Evolutionary conservation across 192 early-diverging fungal genomes (phyloP), one percentile per base, ranked within the genome.

Genomic region (Coemansia umbellata): DNA sequence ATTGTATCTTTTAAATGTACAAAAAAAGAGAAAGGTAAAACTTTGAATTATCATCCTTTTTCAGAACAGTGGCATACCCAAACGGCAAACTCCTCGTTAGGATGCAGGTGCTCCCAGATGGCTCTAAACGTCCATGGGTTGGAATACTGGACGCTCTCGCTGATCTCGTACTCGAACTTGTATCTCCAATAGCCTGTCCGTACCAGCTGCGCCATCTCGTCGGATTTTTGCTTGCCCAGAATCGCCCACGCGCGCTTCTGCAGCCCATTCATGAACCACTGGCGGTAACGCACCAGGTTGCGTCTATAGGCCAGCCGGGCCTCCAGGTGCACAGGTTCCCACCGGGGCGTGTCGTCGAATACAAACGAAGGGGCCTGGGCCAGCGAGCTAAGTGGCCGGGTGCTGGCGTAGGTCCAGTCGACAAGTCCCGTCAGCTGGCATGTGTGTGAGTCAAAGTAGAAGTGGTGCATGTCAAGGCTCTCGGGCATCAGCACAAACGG

Each of bases 81-180:
- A 28, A 74, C 41, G 21, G 70, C 45, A 58, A 66, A 74, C 33
- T 66, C 63, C 0, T 66, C 31, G 14, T 49, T 14, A 0, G 58
- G 58, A 33, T 66, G 42, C 10, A 54, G 3, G 22, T 66, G 55
- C 37, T 74, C 58, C 63, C 70, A 66, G 9, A 74, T 43, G 8
- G 70, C 70, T 5, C 70, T 41, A 31, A 74, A 74, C n/a, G 63
- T 36, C 70, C 70, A 74, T 11, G 70, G 70, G 21, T 74, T 74
- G 35, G 43, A 32, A 37, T 66, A 74, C 22, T 42, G 39, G 8
- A 66, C 41, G 19, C 55, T 45, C 23, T 74, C 63, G 17, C 47
- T 47, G 11, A 60, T 57, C 45, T 74, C 70, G 9, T 37, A 9
- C 28, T 74, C 58, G 26, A 66, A 66, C 59, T 74, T 74, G 70